These are phyloP conservation scores for Epicoccum sorghinum DNA, from an alignment of 2,329 filamentous ascomycete genomes.

Conservation along the genomic window DNA sequence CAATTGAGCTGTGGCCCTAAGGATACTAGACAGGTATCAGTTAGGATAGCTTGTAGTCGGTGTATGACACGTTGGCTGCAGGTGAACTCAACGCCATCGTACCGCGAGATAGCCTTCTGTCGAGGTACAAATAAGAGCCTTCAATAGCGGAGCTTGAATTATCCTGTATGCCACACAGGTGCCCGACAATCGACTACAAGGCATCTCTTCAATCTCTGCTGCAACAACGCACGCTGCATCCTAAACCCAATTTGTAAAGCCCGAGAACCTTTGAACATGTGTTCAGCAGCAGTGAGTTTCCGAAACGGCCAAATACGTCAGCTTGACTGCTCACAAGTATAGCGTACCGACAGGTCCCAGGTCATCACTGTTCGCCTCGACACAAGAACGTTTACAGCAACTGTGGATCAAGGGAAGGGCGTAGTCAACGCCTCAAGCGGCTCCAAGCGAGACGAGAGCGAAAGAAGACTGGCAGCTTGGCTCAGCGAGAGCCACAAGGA, in stretches of 20 bases:
- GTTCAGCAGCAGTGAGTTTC: neutral
- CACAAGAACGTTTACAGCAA: neutral
- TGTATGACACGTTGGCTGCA: too few species aligned
- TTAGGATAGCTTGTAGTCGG: too few species aligned
- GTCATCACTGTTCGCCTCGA: neutral
- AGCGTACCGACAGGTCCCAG: neutral
- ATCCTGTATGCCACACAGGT: too few species aligned
- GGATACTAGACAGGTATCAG: too few species aligned
- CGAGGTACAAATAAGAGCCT: too few species aligned
- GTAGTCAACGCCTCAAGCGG: neutral
- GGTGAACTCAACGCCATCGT: too few species aligned
- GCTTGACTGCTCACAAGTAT: neutral
- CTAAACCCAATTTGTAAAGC: neutral
- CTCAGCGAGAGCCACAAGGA: constrained; percentile 17
- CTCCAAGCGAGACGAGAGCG: neutral
- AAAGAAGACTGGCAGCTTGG: constrained; percentile 16
- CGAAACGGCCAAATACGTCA: too few species aligned
- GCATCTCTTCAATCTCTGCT: too few species aligned
- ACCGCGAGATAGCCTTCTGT: too few species aligned
- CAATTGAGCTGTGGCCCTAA: neutral
- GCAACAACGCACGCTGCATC: neutral
- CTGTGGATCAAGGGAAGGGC: neutral
- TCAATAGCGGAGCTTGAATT: too few species aligned
- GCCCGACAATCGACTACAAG: too few species aligned
- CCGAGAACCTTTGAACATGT: neutral